Conservation (phyloP, 2,329 filamentous ascomycete species). For the Apiospora marii region DNA sequence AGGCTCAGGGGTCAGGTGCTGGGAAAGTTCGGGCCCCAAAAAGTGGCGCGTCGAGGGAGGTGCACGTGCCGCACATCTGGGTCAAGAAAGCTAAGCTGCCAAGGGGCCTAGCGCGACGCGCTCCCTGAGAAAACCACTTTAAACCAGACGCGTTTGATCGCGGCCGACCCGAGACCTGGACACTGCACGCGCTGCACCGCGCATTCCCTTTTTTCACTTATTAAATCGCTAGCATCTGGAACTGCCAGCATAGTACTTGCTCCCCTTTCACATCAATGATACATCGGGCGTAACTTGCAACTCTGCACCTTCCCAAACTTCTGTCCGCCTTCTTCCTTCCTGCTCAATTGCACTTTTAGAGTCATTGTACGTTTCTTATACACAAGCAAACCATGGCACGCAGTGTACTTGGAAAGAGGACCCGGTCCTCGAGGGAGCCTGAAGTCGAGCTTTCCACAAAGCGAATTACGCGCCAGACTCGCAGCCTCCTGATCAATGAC, state of each 20-base stretch:
- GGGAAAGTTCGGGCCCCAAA: neutral
- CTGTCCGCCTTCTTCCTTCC: conserved; percentile 4
- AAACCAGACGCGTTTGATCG: conserved; percentile 1
- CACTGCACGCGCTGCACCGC: conserved; percentile 12
- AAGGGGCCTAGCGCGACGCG: conserved; percentile 12
- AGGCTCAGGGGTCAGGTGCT: neutral
- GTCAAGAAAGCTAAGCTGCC: neutral
- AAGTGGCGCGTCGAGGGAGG: neutral
- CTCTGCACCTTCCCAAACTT: neutral
- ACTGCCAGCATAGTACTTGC: conserved; percentile 12
- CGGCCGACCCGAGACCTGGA: conserved; percentile 5
- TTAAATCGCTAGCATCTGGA: conserved; percentile 10
- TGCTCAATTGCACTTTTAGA: neutral
- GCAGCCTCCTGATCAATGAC: conserved; percentile 60
- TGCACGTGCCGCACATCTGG: neutral
- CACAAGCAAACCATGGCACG: conserved; percentile 33
- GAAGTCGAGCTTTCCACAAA: conserved; percentile 52
- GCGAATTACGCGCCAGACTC: conserved; percentile 53
- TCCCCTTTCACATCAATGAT: neutral
- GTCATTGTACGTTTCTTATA: neutral
- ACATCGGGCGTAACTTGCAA: neutral
- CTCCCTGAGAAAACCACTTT: conserved; percentile 2
- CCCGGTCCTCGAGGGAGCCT: conserved; percentile 46
- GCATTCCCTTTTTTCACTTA: conserved; percentile 9
- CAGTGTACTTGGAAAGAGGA: conserved; percentile 43